Conservation (phyloP, 345 rosid genomes). For the Murraya paniculata region DNA sequence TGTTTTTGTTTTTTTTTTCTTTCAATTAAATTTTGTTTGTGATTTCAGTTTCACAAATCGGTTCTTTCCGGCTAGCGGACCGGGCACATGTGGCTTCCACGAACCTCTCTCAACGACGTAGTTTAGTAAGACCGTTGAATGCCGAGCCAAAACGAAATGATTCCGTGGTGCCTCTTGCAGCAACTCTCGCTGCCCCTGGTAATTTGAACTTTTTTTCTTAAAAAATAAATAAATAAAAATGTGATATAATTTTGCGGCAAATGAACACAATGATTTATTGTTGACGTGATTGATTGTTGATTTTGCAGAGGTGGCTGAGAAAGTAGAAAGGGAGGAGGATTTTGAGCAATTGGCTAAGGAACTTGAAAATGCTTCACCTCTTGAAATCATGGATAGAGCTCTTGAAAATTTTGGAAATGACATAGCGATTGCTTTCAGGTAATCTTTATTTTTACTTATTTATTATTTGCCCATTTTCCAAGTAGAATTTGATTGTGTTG, state of each 20-base stretch:
- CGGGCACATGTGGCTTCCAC: slow-evolving; percentile 30
- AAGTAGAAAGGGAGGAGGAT: slow-evolving; percentile 49
- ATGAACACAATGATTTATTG: neutral
- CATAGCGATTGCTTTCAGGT: slow-evolving; percentile 97
- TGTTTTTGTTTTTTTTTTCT: neutral
- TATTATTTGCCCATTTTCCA: neutral
- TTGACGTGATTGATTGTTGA: neutral
- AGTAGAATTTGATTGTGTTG: neutral
- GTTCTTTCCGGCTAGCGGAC: slow-evolving; percentile 47
- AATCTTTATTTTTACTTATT: neutral
- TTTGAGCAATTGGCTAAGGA: slow-evolving; percentile 55
- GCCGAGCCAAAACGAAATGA: slow-evolving; percentile 56
- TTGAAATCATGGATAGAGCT: slow-evolving; percentile 88
- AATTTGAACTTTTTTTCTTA: neutral
- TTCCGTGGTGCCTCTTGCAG: slow-evolving; percentile 49
- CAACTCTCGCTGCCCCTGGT: slow-evolving; percentile 67
- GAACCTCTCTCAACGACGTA: slow-evolving; percentile 41
- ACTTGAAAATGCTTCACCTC: slow-evolving; percentile 74
- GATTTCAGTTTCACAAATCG: slow-evolving; percentile 51
- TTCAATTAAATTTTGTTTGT: neutral
- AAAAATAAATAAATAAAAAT: neutral
- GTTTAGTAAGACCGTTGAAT: slow-evolving; percentile 46
- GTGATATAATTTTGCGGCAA: neutral
- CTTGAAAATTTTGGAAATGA: slow-evolving; percentile 75
- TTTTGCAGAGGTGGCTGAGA: slow-evolving; percentile 59